phyloP scores from a whole-genome alignment of 345 rosid species.

The Eucalyptus urophylla region DNA sequence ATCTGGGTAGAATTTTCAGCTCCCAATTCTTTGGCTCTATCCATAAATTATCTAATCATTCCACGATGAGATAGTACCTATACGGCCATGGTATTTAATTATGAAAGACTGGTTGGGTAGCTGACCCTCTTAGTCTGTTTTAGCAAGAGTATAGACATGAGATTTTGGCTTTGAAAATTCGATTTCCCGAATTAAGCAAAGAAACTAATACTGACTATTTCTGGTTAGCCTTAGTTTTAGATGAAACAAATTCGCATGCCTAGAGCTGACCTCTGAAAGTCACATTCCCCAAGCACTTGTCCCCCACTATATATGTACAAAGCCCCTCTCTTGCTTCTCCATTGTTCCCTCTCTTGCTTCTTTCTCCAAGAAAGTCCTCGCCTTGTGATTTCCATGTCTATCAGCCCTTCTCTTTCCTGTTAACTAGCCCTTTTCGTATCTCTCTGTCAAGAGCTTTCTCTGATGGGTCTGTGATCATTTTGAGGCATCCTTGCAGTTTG shows the following conservation, averaged over 20 bases:
- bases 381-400: neutral
- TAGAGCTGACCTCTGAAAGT: neutral
- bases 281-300: neutral
- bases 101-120: neutral
- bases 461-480: neutral
- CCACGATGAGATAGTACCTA: neutral
- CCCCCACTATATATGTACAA: neutral
- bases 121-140: neutral
- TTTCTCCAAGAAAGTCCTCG: neutral
- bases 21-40: neutral
- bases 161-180: neutral
- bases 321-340: neutral
- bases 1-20: neutral
- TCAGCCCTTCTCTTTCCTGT: neutral
- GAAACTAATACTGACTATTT: neutral
- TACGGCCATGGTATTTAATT: neutral
- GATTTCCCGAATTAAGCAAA: neutral
- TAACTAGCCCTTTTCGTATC: neutral
- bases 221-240: neutral
- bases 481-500: neutral
- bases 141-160: neutral
- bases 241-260: neutral
- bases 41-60: neutral
- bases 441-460: neutral
- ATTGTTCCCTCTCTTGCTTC: neutral